phyloP scores from a whole-genome alignment of 305 asterid species.

The Fraxinus velutina region DNA sequence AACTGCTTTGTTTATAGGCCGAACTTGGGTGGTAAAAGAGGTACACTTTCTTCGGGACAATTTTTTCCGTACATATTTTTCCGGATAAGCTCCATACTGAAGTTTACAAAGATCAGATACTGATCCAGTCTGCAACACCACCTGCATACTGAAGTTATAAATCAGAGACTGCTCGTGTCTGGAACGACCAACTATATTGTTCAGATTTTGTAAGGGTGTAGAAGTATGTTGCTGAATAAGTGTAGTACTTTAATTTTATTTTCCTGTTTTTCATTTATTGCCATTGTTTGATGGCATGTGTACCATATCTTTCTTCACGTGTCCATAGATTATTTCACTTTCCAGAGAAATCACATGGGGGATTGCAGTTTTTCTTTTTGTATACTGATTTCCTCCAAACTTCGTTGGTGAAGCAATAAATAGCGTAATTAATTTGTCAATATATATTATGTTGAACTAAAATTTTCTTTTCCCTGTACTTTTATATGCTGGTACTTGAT shows the following conservation, averaged over 20 bases:
- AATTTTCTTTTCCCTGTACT: not conserved
- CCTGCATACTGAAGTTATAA: constrained; percentile 26
- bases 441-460: not conserved
- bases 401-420: not conserved
- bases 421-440: not conserved
- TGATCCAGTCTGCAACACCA: not conserved
- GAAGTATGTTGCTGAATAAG: constrained; percentile 6
- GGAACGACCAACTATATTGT: constrained; percentile 6
- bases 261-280: constrained; percentile 21
- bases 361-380: constrained; percentile 1
- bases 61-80: constrained; percentile 12
- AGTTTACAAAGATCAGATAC: constrained; percentile 19
- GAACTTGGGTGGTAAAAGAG: constrained; percentile 6
- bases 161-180: constrained; percentile 10
- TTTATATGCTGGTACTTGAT: not conserved
- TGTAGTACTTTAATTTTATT: constrained; percentile 25
- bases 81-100: constrained; percentile 27
- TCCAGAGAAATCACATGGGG: not conserved
- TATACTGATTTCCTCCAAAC: constrained; percentile 1
- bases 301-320: constrained; percentile 15
- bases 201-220: not conserved
- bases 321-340: not conserved
- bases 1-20: constrained; percentile 11
- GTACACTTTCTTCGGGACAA: constrained; percentile 9
- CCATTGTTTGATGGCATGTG: constrained; percentile 24